Evolutionary conservation across 1,284 basidiomycete species (phyloP).

Genomic region (Erythrobasidium hasegawianum): DNA sequence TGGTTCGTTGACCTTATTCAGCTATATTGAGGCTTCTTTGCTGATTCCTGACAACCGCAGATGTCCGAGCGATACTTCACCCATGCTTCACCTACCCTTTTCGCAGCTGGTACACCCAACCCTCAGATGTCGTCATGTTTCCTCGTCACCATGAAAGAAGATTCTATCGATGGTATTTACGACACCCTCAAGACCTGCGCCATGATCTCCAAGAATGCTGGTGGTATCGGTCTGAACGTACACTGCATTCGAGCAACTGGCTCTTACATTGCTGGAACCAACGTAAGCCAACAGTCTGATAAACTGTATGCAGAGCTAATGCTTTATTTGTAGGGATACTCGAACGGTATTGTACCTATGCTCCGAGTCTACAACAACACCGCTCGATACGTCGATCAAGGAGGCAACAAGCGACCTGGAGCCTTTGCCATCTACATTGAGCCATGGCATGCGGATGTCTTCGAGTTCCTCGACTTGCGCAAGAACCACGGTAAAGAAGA

Average conservation of each 20-base stretch:
- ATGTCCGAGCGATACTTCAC: constrained; percentile 98
- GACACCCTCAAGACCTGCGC: constrained; percentile 98
- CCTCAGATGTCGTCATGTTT: constrained; percentile 97
- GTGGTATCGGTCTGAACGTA: constrained; percentile 94
- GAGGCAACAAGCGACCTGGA: constrained; percentile 98
- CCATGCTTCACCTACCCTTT: constrained; percentile 95
- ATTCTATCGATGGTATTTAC: constrained; percentile 99
- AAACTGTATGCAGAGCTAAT: constrained; percentile 44
- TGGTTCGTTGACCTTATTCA: constrained; percentile 20
- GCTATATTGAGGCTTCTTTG: neutral
- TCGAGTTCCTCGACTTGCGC: constrained; percentile 94
- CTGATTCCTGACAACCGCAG: constrained; percentile 58
- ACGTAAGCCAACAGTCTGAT: constrained; percentile 2
- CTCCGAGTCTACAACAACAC: constrained; percentile 97
- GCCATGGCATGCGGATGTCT: constrained; percentile 77
- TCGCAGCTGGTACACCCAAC: constrained; percentile 96
- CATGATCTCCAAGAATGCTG: constrained; percentile 99
- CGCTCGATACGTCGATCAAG: constrained; percentile 98
- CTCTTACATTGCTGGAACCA: constrained; percentile 53
- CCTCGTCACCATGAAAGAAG: constrained; percentile 96
- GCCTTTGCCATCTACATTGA: constrained; percentile 67
- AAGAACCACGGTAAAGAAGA: constrained; percentile 99
- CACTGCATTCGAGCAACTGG: constrained; percentile 97
- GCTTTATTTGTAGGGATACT: constrained; percentile 84
- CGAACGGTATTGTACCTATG: constrained; percentile 99